Percentiles rank a stretch among this genome's conserved stretches.
Conservation (phyloP, 1,139 yeast genomes). For the Lizanozyma gosingica region DNA sequence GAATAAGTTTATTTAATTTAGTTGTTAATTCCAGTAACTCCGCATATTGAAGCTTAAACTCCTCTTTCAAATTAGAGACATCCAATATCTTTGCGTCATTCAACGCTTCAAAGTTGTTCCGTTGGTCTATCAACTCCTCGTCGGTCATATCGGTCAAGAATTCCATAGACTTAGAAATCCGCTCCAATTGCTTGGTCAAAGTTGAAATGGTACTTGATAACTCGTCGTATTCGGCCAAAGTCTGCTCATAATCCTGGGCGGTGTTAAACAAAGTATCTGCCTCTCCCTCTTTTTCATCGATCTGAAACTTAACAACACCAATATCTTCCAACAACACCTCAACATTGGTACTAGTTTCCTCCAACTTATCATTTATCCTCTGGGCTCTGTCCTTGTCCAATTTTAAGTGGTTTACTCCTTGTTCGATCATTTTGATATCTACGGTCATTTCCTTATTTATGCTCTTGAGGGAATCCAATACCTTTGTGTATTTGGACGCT, state of each 20-base stretch:
- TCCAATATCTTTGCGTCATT: conserved; percentile 28
- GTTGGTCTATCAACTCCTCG: conserved; percentile 38
- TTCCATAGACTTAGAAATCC: conserved; percentile 38
- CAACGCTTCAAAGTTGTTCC: conserved; percentile 45
- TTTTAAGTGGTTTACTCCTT: conserved; percentile 67
- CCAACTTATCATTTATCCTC: conserved; percentile 42
- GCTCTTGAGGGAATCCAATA: conserved; percentile 67
- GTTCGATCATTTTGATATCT: conserved; percentile 68
- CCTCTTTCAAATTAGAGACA: conserved; percentile 12
- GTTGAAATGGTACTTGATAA: conserved; percentile 39
- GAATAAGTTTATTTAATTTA: conserved; percentile 26
- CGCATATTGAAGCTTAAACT: neutral
- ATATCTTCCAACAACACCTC: conserved; percentile 42
- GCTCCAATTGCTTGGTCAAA: conserved; percentile 38
- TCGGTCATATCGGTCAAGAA: conserved; percentile 36
- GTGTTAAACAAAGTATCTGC: conserved; percentile 61
- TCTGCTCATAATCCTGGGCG: conserved; percentile 75
- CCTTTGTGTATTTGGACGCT: conserved; percentile 88
- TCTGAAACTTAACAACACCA: conserved; percentile 35
- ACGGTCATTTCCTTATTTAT: conserved; percentile 70
- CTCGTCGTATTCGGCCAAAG: conserved; percentile 56
- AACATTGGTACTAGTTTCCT: conserved; percentile 34
- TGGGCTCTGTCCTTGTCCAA: conserved; percentile 68
- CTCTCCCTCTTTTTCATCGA: conserved; percentile 46
- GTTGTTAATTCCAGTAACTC: conserved; percentile 10